These are phyloP conservation scores for Trichoderma gracile DNA, from an alignment of 2,329 filamentous ascomycete species.

Conservation along the genomic window DNA sequence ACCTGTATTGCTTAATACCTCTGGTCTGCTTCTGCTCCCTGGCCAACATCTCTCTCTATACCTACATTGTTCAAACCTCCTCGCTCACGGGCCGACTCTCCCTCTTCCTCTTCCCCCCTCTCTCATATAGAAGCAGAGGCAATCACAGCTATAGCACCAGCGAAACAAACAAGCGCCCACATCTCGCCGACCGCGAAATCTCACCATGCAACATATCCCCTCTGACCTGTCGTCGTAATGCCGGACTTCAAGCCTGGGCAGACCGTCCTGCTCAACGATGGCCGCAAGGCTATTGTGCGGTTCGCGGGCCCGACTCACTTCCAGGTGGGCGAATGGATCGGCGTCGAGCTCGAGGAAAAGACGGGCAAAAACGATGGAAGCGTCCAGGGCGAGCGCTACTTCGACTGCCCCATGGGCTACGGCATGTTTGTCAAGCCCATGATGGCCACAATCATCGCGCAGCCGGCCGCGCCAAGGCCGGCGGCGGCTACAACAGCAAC, in stretches of 20 bases:
- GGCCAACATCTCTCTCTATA: not conserved
- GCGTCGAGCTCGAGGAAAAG: conserved; percentile 79
- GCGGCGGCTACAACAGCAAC: conserved; percentile 37
- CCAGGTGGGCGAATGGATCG: conserved; percentile 81
- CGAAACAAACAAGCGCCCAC: not conserved
- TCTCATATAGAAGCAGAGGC: not conserved
- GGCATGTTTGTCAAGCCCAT: conserved; percentile 84
- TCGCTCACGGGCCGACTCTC: not conserved
- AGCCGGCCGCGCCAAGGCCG: conserved; percentile 45
- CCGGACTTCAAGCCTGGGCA: conserved; percentile 66
- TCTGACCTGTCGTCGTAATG: conserved; percentile 45
- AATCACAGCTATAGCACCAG: not conserved
- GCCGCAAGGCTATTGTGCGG: conserved; percentile 73
- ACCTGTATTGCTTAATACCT: conserved; percentile 15
- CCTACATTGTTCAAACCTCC: conserved; percentile 10
- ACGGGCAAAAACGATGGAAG: conserved; percentile 93
- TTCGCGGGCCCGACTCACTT: conserved; percentile 81
- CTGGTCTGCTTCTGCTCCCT: conserved; percentile 3
- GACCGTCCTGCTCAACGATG: conserved; percentile 75
- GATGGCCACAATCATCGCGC: conserved; percentile 62
- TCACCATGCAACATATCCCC: conserved; percentile 39
- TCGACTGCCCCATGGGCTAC: conserved; percentile 73
- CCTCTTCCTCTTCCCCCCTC: too few species aligned
- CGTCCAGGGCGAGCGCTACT: conserved; percentile 85
- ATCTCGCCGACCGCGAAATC: conserved; percentile 19